Evolutionary conservation across 2,329 filamentous ascomycete species (phyloP).

Genomic region (Lecanoromycetidae sp.): DNA sequence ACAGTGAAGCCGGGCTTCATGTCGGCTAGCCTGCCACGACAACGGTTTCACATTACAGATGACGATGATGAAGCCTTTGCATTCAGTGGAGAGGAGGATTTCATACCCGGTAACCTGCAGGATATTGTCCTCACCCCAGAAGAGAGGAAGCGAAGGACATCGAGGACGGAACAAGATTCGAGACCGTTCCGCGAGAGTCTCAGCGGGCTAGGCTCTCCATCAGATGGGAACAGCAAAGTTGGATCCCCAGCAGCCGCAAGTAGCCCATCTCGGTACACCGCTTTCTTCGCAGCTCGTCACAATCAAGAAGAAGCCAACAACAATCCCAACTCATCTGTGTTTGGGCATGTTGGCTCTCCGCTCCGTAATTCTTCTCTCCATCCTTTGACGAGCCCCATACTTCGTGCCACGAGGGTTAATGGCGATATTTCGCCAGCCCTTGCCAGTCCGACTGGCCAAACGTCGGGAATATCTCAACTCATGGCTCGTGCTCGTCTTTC

Average conservation of each 20-base stretch:
- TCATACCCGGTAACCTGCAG: slow-evolving; percentile 59
- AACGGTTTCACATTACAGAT: slow-evolving; percentile 30
- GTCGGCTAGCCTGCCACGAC: slow-evolving; percentile 48
- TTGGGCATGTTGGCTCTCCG: slow-evolving; percentile 53
- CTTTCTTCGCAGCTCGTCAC: slow-evolving; percentile 44
- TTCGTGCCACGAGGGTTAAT: slow-evolving; percentile 38
- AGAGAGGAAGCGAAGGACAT: slow-evolving; percentile 47
- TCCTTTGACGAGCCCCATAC: slow-evolving; percentile 37
- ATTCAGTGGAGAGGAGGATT: slow-evolving; percentile 80
- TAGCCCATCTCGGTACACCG: slow-evolving; percentile 51
- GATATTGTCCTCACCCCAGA: slow-evolving; percentile 53
- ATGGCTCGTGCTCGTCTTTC: slow-evolving; percentile 35
- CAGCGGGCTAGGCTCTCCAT: slow-evolving; percentile 39
- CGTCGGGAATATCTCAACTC: slow-evolving; percentile 51
- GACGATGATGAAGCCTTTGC: slow-evolving; percentile 45
- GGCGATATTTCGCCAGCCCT: slow-evolving; percentile 40
- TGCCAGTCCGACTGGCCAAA: slow-evolving; percentile 45
- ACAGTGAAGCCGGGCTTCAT: slow-evolving; percentile 46
- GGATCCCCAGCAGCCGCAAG: slow-evolving; percentile 46
- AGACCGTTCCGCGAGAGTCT: slow-evolving; percentile 36
- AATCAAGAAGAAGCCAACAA: slow-evolving; percentile 37
- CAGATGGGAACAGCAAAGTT: slow-evolving; percentile 37
- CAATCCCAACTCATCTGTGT: slow-evolving; percentile 27
- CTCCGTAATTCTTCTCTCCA: slow-evolving; percentile 49
- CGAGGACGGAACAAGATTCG: slow-evolving; percentile 43